These are phyloP conservation scores for Colletotrichum somersetense DNA, from an alignment of 2,329 filamentous ascomycete species.

Conservation along the genomic window DNA sequence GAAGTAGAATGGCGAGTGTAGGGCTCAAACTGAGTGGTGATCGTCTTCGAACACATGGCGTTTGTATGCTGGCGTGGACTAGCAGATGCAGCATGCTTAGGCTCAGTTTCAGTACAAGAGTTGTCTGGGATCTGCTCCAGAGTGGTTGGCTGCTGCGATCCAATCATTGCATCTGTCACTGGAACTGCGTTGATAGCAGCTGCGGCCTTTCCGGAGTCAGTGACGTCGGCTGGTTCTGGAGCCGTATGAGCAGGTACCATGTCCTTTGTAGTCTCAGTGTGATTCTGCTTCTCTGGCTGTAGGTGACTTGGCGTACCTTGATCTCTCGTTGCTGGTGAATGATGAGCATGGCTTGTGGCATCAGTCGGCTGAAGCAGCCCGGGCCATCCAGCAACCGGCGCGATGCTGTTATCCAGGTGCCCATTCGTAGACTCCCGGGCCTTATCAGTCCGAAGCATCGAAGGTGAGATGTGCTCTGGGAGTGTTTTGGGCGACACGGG, in stretches of 20 bases:
- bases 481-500: slow-evolving; percentile 53
- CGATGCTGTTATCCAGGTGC: neutral
- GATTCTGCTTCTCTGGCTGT: slow-evolving; percentile 12
- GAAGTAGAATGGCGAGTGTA: neutral
- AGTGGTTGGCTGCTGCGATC: neutral
- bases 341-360: slow-evolving; percentile 6
- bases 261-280: slow-evolving; percentile 38
- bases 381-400: neutral
- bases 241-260: neutral
- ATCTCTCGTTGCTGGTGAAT: slow-evolving; percentile 18
- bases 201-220: slow-evolving; percentile 1
- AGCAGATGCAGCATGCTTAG: neutral
- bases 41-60: neutral
- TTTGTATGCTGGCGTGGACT: neutral
- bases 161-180: neutral
- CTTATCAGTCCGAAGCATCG: slow-evolving; percentile 18
- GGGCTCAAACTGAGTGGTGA: neutral
- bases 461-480: slow-evolving; percentile 28
- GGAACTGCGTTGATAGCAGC: neutral
- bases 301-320: slow-evolving; percentile 35
- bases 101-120: neutral
- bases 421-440: neutral
- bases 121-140: neutral
- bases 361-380: neutral
- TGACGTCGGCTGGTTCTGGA: slow-evolving; percentile 9